Base-by-base conservation (phyloP, 805 yeast genomes). In the Wickerhamiella vanderwaltii region DNA sequence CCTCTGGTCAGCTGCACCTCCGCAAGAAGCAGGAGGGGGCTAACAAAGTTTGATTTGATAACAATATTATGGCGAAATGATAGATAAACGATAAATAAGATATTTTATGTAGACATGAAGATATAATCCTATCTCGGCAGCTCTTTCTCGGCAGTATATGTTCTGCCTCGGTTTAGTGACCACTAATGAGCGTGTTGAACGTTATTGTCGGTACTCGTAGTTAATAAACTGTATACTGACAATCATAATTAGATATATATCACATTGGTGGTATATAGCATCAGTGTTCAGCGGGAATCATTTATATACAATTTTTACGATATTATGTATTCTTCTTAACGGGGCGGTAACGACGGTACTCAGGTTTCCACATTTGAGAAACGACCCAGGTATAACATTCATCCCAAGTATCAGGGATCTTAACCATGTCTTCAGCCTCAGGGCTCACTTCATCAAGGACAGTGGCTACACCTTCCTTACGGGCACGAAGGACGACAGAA, bases 321-420 rank as follows among this genome's bases (percentile, higher is more conserved):
- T 15, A 9, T 30, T 18, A 38, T 13, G 30, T 30, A 12, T 30
- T 15, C 29, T 33, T 40, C 33, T 29, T 40, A 19, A 40, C 39
- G 15, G 42, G 45, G 17, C 45, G 29, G 31, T 36, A 37, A 26
- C 53, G 93, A 67, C 95, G 75, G 65, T 88, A 88, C 46, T 71
- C 76, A 16, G 97, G 95, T 56, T 71, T 75, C 97, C 97, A 88
- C 97, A 88, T 88, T 66, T 87, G 96, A 35, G 76, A 68, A 61
- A 75, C 76, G 33, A 88, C 97, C 96, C 97, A 52, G 28, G 46
- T 52, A 40, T 44, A 45, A 70, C 95, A 84, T 48, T 66, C 73
- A 47, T 79, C 77, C 57, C 75, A 86, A 54, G 79, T 86, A 55
- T 82, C 70, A 43, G 95, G 95, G 43, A 85, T 88, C 42, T 62